These are phyloP conservation scores for Saxophila tyrrhenica DNA, from an alignment of 495 filamentous ascomycete species.

Conservation along the genomic window DNA sequence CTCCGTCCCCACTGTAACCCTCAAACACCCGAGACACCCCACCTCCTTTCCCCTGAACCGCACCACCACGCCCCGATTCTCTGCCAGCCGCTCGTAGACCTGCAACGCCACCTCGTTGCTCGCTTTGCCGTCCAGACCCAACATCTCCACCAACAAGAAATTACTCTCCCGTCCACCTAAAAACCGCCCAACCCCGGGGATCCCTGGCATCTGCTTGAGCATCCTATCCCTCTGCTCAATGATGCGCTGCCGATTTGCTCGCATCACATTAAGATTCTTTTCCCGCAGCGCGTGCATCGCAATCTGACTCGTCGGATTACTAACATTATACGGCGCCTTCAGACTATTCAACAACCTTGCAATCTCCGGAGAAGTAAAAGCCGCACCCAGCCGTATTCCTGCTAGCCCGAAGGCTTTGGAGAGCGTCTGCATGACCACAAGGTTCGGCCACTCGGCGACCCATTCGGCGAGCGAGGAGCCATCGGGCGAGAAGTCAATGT, in stretches of 20 bases:
- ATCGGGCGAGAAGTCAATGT: conserved; percentile 83
- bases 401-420: conserved; percentile 94
- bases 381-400: conserved; percentile 68
- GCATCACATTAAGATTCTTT: conserved; percentile 60
- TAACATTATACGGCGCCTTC: conserved; percentile 93
- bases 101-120: conserved; percentile 66
- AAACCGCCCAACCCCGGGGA: conserved; percentile 70
- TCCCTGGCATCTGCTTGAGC: conserved; percentile 56
- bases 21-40: conserved; percentile 76
- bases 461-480: conserved; percentile 79
- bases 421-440: conserved; percentile 95
- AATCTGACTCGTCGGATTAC: conserved; percentile 71
- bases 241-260: conserved; percentile 51
- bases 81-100: conserved; percentile 74
- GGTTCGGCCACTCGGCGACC: conserved; percentile 87
- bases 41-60: conserved; percentile 85
- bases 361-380: conserved; percentile 48
- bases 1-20: conserved; percentile 88
- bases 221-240: conserved; percentile 66
- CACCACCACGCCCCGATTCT: conserved; percentile 82
- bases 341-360: conserved; percentile 70
- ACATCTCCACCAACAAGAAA: conserved; percentile 80
- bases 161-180: conserved; percentile 81
- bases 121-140: conserved; percentile 59
- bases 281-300: conserved; percentile 58